Evolutionary conservation across 352 stramenopile species (phyloP).

Genomic region (Phytopythium oedochilum): DNA sequence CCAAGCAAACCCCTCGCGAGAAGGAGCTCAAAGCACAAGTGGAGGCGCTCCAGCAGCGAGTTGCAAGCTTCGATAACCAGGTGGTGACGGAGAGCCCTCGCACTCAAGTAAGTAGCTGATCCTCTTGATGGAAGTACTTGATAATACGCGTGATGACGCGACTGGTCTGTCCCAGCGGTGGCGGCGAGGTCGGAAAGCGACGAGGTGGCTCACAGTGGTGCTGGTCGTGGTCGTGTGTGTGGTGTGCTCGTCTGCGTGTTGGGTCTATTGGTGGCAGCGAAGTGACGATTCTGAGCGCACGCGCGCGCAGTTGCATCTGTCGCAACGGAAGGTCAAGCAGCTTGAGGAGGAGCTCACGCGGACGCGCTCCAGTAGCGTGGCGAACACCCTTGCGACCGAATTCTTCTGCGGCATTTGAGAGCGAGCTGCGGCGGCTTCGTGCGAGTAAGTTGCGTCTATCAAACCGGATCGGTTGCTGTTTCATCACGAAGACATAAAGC

Average conservation of each 20-base stretch:
- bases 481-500: not conserved
- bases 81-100: not conserved
- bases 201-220: constrained; percentile 9
- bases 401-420: constrained; percentile 66
- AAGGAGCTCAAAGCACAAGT: constrained; percentile 38
- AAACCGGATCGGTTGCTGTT: no score
- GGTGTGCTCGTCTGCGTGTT: constrained; percentile 1
- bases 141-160: not conserved
- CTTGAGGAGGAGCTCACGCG: constrained; percentile 59
- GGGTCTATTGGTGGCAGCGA: constrained; percentile 22
- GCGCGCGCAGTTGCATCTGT: constrained; percentile 43
- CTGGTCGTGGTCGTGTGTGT: constrained; percentile 7
- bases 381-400: constrained; percentile 34
- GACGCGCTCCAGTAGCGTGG: constrained; percentile 34
- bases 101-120: constrained; percentile 26
- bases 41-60: constrained; percentile 31
- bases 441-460: not conserved
- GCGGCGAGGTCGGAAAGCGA: constrained; percentile 3
- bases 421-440: not conserved
- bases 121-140: not conserved
- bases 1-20: constrained; percentile 6
- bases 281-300: constrained; percentile 49
- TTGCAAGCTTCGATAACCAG: constrained; percentile 18
- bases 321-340: constrained; percentile 46
- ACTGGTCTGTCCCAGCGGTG: not conserved